Percentiles rank a stretch among this genome's conserved stretches.
Conservation (phyloP, 257 asterid genomes). For the Anisodus acutangulus region DNA sequence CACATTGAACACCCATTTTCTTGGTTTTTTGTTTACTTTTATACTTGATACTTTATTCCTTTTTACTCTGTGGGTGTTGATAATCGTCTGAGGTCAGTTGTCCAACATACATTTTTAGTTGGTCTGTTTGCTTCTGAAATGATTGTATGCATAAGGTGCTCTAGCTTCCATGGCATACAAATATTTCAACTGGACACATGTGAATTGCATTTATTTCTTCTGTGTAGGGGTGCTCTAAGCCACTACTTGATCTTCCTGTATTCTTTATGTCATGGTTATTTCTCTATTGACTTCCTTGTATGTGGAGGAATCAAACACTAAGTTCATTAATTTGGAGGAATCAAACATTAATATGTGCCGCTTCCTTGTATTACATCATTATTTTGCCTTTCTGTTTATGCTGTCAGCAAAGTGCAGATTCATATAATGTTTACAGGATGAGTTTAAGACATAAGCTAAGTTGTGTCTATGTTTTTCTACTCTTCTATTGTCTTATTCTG, state of each 20-base stretch:
- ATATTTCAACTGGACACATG: not conserved
- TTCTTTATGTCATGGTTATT: not conserved
- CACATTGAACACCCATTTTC: not conserved
- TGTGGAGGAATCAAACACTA: not conserved
- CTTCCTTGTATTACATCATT: not conserved
- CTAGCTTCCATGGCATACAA: not conserved
- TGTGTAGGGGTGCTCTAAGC: not conserved
- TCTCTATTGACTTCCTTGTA: not conserved
- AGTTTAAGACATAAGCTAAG: not conserved
- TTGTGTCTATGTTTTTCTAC: not conserved
- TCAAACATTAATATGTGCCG: not conserved
- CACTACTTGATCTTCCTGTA: not conserved
- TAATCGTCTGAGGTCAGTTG: not conserved
- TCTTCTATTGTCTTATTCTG: constrained; percentile 23
- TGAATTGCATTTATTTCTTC: not conserved
- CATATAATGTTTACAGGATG: not conserved
- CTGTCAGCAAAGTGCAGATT: constrained; percentile 2
- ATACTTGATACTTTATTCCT: not conserved
- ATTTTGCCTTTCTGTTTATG: not conserved
- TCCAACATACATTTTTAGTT: not conserved
- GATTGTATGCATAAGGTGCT: not conserved
- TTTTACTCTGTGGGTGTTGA: not conserved
- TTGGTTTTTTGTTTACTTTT: not conserved
- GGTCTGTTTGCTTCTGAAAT: constrained; percentile 13
- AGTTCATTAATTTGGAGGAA: not conserved